A percentile compares a stretch with the other conserved stretches of the same genome.
phyloP scores from a whole-genome alignment of 2,329 filamentous ascomycete genomes.

The Sphaerostilbella broomeana region DNA sequence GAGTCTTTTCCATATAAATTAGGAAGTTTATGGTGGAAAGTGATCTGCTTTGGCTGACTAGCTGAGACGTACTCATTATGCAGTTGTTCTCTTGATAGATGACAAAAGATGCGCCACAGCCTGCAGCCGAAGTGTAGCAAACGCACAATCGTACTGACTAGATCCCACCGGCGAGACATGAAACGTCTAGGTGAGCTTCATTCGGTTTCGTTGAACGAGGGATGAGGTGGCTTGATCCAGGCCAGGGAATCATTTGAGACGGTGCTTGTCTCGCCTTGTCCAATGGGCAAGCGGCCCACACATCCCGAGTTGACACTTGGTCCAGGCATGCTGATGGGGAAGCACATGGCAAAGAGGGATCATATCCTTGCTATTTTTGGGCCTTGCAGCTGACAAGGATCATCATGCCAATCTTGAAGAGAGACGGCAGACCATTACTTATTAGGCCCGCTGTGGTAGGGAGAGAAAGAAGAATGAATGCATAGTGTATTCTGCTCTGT shows the following conservation, averaged over 20 bases:
- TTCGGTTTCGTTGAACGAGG: conserved; percentile 13
- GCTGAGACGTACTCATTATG: too few relatives aligned
- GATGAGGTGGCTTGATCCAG: conserved; percentile 3
- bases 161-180: conserved; percentile 16
- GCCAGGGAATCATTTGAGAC: conserved; percentile 16
- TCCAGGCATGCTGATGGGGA: not conserved
- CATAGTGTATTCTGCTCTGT: too few relatives aligned
- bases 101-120: conserved; percentile 4
- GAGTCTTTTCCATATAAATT: too few relatives aligned
- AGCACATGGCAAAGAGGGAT: conserved; percentile 1
- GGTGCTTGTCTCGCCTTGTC: conserved; percentile 11
- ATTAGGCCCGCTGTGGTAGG: too few relatives aligned
- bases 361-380: not conserved
- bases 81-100: conserved; percentile 6
- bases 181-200: conserved; percentile 14
- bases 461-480: too few relatives aligned
- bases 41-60: too few relatives aligned
- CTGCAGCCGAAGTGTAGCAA: conserved; percentile 8
- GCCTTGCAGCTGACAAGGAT: conserved; percentile 2
- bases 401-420: conserved; percentile 3
- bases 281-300: conserved; percentile 5
- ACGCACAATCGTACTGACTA: conserved; percentile 4
- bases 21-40: not conserved
- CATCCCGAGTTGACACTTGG: not conserved
- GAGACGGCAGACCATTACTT: conserved; percentile 2